Conservation (phyloP, 345 rosid species). For the Linum trigynum region DNA sequence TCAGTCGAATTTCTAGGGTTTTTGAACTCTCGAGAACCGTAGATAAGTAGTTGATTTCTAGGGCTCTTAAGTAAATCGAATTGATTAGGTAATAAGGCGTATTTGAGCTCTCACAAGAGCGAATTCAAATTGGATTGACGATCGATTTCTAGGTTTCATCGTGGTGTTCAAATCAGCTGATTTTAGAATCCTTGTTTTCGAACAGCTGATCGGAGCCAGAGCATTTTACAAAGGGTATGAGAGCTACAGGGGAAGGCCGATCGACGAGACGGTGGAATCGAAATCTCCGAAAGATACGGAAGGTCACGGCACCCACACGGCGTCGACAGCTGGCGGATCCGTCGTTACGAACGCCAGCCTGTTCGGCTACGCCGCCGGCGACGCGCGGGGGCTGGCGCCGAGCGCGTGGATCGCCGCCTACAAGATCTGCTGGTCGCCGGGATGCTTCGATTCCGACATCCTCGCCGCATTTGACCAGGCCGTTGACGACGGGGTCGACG, state of each 20-base stretch:
- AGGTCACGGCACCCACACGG: constrained; percentile 86
- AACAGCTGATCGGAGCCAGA: constrained; percentile 60
- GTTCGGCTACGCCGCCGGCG: constrained; percentile 48
- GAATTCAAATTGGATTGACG: no score
- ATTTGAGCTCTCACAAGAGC: no score
- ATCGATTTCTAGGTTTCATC: no score
- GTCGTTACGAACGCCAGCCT: constrained; percentile 56
- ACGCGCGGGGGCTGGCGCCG: constrained; percentile 82
- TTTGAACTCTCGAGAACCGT: no score
- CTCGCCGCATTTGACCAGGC: constrained; percentile 95
- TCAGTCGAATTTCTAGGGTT: no score
- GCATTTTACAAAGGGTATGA: constrained; percentile 53
- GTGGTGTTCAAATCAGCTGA: no score
- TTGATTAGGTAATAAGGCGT: no score
- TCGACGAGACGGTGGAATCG: constrained; percentile 39
- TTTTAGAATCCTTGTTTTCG: no score
- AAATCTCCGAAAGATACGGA: constrained; percentile 72
- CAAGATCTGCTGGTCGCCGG: constrained; percentile 72
- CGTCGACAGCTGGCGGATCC: constrained; percentile 83
- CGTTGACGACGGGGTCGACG: constrained; percentile 65
- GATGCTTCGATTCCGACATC: constrained; percentile 85
- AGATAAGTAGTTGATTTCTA: no score
- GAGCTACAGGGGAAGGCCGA: constrained; percentile 24
- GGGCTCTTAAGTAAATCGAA: no score
- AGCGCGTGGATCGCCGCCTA: constrained; percentile 79